phyloP scores from a whole-genome alignment of 495 filamentous ascomycete species.

The Aspergillus bertholletiae region DNA sequence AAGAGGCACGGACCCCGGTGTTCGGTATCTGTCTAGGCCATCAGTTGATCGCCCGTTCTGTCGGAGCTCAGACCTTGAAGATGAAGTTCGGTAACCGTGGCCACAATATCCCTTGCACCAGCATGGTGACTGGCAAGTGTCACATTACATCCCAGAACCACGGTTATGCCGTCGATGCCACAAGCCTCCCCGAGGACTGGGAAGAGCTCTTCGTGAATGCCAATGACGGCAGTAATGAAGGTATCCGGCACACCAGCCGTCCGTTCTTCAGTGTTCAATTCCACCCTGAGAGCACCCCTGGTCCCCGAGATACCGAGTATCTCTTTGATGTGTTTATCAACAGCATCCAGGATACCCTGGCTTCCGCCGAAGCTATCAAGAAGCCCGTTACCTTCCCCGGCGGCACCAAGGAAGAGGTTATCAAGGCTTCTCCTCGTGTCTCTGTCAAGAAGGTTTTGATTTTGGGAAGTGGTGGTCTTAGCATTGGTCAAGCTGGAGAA shows the following conservation, averaged over 20 bases:
- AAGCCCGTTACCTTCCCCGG: conserved; percentile 82
- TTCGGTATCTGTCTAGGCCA: conserved; percentile 98
- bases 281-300: conserved; percentile 94
- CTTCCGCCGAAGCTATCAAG: conserved; percentile 57
- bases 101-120: conserved; percentile 97
- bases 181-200: conserved; percentile 73
- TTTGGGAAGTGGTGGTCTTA: conserved; percentile 91
- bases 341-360: conserved; percentile 65
- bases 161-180: conserved; percentile 85
- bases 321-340: conserved; percentile 95
- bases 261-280: conserved; percentile 99
- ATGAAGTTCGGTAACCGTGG: conserved; percentile 99
- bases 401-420: conserved; percentile 72
- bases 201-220: conserved; percentile 94
- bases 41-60: conserved; percentile 86
- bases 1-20: conserved; percentile 75
- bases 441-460: conserved; percentile 95
- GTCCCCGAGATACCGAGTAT: conserved; percentile 93
- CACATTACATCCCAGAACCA: conserved; percentile 99
- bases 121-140: conserved; percentile 87
- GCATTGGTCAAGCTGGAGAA: conserved; percentile 97
- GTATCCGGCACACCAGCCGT: conserved; percentile 78
- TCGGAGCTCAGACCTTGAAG: conserved; percentile 83
- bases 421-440: conserved; percentile 69
- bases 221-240: conserved; percentile 97